These are phyloP conservation scores for Metschnikowia baotianmanensis DNA, from an alignment of 805 yeast species.

Conservation along the genomic window DNA sequence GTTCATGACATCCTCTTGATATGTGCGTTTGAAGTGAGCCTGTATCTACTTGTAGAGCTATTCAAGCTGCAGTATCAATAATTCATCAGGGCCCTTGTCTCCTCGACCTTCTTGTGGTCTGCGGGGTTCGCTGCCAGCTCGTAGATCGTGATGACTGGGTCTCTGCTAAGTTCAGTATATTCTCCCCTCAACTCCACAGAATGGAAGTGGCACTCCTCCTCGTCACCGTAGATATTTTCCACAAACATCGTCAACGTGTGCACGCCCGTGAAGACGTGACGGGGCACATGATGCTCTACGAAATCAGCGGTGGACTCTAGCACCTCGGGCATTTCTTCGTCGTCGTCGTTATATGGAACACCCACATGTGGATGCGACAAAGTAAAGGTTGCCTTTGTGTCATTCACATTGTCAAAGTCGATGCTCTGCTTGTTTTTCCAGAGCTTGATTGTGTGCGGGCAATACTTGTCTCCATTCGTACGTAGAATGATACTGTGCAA, in stretches of 20 bases:
- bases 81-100: constrained; percentile 8
- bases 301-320: constrained; percentile 46
- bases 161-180: constrained; percentile 50
- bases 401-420: constrained; percentile 67
- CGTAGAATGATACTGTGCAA: constrained; percentile 71
- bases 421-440: constrained; percentile 67
- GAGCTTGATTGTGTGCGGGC: constrained; percentile 68
- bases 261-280: constrained; percentile 70
- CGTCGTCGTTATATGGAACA: constrained; percentile 32
- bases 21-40: no score
- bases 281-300: constrained; percentile 79
- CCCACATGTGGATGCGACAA: constrained; percentile 69
- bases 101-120: constrained; percentile 57
- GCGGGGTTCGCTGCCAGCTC: constrained; percentile 93
- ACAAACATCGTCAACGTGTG: constrained; percentile 66
- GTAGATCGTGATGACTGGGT: constrained; percentile 75
- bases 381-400: constrained; percentile 47
- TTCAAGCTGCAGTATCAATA: not conserved
- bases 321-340: constrained; percentile 31
- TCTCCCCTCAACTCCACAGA: constrained; percentile 82
- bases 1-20: no score
- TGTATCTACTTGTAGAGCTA: not conserved
- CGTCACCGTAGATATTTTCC: constrained; percentile 49
- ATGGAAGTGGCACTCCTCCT: constrained; percentile 54
- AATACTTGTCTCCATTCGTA: constrained; percentile 56